Evolutionary conservation across 257 asterid genomes (phyloP).

Genomic region (Ophiorrhiza pumila): DNA sequence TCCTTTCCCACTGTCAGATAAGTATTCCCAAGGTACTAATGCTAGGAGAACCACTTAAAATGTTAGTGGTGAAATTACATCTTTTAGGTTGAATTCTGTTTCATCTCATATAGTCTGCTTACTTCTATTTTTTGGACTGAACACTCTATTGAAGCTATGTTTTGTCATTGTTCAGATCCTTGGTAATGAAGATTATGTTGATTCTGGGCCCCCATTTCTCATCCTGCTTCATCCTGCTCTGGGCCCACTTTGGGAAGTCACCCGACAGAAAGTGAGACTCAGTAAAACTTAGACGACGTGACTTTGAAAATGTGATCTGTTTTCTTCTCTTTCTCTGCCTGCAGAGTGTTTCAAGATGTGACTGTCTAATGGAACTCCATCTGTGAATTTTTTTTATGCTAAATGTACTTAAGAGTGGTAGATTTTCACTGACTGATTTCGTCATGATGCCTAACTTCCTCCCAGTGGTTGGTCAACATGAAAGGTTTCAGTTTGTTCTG

Average conservation of each 20-base stretch:
- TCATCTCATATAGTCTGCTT: slow-evolving; percentile 6
- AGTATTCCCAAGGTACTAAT: slow-evolving; percentile 68
- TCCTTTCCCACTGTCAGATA: slow-evolving; percentile 78
- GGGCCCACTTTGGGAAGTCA: slow-evolving; percentile 98
- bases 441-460: not conserved
- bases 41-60: not conserved
- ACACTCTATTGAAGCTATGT: slow-evolving; percentile 10
- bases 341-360: not conserved
- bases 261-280: slow-evolving; percentile 69
- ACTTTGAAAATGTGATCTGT: not conserved
- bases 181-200: slow-evolving; percentile 64
- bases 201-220: slow-evolving; percentile 92
- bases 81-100: not conserved
- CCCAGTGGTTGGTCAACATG: not conserved
- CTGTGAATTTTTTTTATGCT: not conserved
- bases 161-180: slow-evolving; percentile 49
- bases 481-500: not conserved
- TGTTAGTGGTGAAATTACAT: slow-evolving; percentile 6
- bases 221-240: slow-evolving; percentile 96
- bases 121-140: not conserved
- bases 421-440: not conserved
- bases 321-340: not conserved
- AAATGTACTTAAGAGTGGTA: not conserved
- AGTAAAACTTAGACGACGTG: not conserved
- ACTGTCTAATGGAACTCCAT: not conserved